phyloP scores from a whole-genome alignment of 2,329 filamentous ascomycete species.

The Dendryphion nanum region DNA sequence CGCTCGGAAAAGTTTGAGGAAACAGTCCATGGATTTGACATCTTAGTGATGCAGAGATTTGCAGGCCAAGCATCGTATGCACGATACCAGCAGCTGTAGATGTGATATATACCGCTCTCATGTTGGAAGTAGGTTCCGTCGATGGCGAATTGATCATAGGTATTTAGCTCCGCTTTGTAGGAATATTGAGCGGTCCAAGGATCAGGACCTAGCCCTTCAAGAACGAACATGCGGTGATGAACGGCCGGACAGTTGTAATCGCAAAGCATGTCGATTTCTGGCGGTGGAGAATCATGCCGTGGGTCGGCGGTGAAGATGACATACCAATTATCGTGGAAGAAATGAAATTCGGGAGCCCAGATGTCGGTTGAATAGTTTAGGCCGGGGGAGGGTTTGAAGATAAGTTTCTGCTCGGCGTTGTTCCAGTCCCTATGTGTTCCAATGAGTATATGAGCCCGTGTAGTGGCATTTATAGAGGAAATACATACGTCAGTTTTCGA shows the following conservation, averaged over 20 bases:
- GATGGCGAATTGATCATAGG: conserved; percentile 54
- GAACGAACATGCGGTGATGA: conserved; percentile 53
- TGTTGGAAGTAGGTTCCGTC: conserved; percentile 55
- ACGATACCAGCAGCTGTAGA: conserved; percentile 43
- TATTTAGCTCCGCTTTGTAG: conserved; percentile 49
- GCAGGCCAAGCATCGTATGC: conserved; percentile 51
- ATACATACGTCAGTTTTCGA: conserved; percentile 37
- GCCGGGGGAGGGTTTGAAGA: conserved; percentile 43
- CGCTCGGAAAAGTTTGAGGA: conserved; percentile 46
- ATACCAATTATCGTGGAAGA: conserved; percentile 49
- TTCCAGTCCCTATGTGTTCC: conserved; percentile 38
- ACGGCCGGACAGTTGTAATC: conserved; percentile 51
- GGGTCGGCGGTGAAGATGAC: conserved; percentile 55
- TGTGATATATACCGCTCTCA: conserved; percentile 34
- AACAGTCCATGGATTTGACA: conserved; percentile 50
- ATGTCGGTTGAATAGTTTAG: conserved; percentile 48
- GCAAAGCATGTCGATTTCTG: conserved; percentile 49
- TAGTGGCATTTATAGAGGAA: not conserved
- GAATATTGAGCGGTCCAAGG: conserved; percentile 48
- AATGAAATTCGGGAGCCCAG: conserved; percentile 53
- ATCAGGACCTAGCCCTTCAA: conserved; percentile 44
- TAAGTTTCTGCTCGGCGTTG: conserved; percentile 42
- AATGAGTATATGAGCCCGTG: not conserved
- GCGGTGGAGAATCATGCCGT: conserved; percentile 46
- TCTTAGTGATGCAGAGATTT: conserved; percentile 53